These are phyloP conservation scores for Perilla frutescens DNA, from an alignment of 257 asterid genomes.

Conservation along the genomic window DNA sequence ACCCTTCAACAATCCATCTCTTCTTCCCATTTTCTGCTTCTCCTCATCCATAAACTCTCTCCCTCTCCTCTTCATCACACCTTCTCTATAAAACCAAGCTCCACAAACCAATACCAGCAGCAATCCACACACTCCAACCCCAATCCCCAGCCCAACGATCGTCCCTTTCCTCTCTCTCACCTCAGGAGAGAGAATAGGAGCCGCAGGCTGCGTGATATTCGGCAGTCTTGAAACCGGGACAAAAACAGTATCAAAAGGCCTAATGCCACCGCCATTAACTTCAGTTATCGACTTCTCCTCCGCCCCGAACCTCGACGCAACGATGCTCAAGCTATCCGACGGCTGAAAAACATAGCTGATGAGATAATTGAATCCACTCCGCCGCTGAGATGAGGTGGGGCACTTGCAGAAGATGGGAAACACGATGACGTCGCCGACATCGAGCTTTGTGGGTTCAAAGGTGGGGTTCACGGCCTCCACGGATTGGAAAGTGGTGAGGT, in stretches of 20 bases:
- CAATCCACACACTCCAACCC: constrained; percentile 61
- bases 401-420: constrained; percentile 91
- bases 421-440: constrained; percentile 38
- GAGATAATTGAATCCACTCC: constrained; percentile 47
- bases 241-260: constrained; percentile 59
- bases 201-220: constrained; percentile 55
- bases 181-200: constrained; percentile 28
- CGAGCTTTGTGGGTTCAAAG: constrained; percentile 43
- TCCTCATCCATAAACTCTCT: constrained; percentile 48
- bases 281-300: constrained; percentile 49
- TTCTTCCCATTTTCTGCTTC: constrained; percentile 39
- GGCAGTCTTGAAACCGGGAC: constrained; percentile 78
- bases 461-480: constrained; percentile 76
- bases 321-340: constrained; percentile 49
- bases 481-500: constrained; percentile 78
- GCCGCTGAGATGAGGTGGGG: constrained; percentile 53
- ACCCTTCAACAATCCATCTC: constrained; percentile 45
- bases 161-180: constrained; percentile 54
- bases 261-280: constrained; percentile 54
- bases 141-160: constrained; percentile 68
- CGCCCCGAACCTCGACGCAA: constrained; percentile 61
- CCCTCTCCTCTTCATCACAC: constrained; percentile 36
- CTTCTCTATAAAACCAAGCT: constrained; percentile 52
- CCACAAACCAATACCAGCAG: constrained; percentile 50
- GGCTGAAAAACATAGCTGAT: constrained; percentile 76